Conservation (phyloP, 208 protist species). For the Naegleria fowleri region DNA sequence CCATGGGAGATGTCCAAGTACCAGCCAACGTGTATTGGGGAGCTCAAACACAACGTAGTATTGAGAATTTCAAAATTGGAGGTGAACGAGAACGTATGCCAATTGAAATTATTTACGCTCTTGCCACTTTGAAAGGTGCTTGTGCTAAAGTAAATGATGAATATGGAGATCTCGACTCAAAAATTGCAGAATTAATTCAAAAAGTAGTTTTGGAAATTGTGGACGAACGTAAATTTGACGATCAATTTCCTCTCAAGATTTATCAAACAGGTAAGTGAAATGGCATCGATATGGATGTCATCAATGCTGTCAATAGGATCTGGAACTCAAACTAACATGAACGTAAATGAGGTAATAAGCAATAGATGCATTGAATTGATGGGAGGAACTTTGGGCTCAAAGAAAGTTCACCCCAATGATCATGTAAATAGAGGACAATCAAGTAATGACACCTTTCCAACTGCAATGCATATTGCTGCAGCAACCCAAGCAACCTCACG, state of each 20-base stretch:
- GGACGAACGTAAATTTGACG: constrained; percentile 33
- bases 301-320: constrained; percentile 62
- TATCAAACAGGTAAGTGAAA: constrained; percentile 18
- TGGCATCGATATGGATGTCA: background rate
- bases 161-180: background rate
- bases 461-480: constrained; percentile 42
- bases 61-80: constrained; percentile 39
- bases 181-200: constrained; percentile 25
- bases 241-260: constrained; percentile 32
- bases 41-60: constrained; percentile 21
- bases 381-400: constrained; percentile 62
- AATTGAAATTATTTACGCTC: constrained; percentile 16
- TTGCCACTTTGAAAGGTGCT: constrained; percentile 35
- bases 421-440: constrained; percentile 80
- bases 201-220: constrained; percentile 20
- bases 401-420: constrained; percentile 84
- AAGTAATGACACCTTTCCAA: constrained; percentile 57
- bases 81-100: constrained; percentile 28
- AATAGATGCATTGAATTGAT: constrained; percentile 71
- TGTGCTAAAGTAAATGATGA: constrained; percentile 29
- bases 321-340: constrained; percentile 89
- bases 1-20: constrained; percentile 12
- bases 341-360: constrained; percentile 77
- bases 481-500: constrained; percentile 30
- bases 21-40: constrained; percentile 22